Base-by-base conservation (phyloP, 495 filamentous ascomycete genomes). In the Parathielavia hyrcaniae region DNA sequence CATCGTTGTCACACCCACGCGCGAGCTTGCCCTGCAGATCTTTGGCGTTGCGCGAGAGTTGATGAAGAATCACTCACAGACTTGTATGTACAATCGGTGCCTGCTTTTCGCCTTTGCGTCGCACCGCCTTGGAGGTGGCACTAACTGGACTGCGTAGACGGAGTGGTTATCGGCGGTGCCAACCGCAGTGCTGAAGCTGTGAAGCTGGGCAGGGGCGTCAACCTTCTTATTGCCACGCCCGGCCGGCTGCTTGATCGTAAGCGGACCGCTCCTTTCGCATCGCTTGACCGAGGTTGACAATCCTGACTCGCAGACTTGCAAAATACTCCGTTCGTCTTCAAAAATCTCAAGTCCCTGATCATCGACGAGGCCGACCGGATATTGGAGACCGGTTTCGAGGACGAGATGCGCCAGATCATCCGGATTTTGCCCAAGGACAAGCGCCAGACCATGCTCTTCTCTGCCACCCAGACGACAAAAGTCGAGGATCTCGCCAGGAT, bases 381-480 rank as follows among this genome's bases (percentile, higher is more conserved):
- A 58, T 76, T 98, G 34, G 93, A 98, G 75, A 88, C 96, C 57
- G 93, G 93, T 59, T 98, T 98, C 77, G 93, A 98, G 67, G 95
- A 97, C 64, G 93, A 98, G 71, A 96, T 96, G 90, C 82, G 89
- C 50, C 90, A 96, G 70, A 95, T 98, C 64, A 82, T 97, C 69
- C 96, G 96, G 77, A 95, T 98, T 52, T 78, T 98, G 16, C 93
- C 93, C 26, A 84, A 83, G 58, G 86, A 91, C 38, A 87, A 92
- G 56, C 79, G 95, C 40, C 93, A 98, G 68, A 97, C 93, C 0
- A 91, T 95, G 85, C 83, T 98, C 12, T 98, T 98, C 79, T 95
- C 90, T 22, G 93, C 93, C 11, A 98, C 93, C 0, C 93, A 97
- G 68, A 98, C 95, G 3, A 97, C 95, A 49, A 97, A 97, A 71